These are phyloP conservation scores for Sedum album DNA, from an alignment of 164 flowering plant genomes.

Conservation along the genomic window DNA sequence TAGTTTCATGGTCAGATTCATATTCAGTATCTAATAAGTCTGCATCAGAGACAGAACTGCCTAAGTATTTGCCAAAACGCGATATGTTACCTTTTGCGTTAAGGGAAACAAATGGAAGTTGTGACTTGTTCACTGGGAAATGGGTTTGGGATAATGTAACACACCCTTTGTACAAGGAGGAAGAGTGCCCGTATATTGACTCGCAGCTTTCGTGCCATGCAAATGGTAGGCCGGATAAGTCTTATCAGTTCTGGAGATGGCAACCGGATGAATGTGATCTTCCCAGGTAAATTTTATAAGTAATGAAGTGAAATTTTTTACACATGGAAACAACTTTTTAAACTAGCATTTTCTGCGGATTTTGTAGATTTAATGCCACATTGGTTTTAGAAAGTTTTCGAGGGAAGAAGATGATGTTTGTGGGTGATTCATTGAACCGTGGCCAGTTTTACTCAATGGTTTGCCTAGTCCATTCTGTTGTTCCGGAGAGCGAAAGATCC, in stretches of 20 bases:
- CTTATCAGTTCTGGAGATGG: conserved; percentile 79
- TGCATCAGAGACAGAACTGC: not conserved
- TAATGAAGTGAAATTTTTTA: not conserved
- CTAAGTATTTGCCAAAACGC: not conserved
- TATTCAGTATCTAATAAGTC: too few species aligned
- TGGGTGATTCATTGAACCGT: conserved; percentile 78
- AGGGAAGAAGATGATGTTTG: conserved; percentile 86
- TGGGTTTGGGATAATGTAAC: conserved; percentile 65
- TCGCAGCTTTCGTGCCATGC: conserved; percentile 79
- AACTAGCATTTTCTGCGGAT: not conserved
- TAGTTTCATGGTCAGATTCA: too few species aligned
- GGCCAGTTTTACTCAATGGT: conserved; percentile 85
- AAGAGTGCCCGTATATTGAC: conserved; percentile 81
- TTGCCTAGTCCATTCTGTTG: conserved; percentile 62
- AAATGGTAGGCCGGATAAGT: conserved; percentile 73
- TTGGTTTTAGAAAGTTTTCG: conserved; percentile 71
- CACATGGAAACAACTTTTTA: not conserved
- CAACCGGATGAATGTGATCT: conserved; percentile 69
- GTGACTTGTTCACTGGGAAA: conserved; percentile 39
- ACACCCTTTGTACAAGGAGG: conserved; percentile 57
- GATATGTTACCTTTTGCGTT: not conserved
- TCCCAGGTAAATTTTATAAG: conserved; percentile 53
- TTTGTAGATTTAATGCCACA: conserved; percentile 72
- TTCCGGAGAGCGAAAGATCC: conserved; percentile 58
- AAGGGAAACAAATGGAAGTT: not conserved